Conservation (phyloP, 306 rosid species). For the Prunus fruticosa region DNA sequence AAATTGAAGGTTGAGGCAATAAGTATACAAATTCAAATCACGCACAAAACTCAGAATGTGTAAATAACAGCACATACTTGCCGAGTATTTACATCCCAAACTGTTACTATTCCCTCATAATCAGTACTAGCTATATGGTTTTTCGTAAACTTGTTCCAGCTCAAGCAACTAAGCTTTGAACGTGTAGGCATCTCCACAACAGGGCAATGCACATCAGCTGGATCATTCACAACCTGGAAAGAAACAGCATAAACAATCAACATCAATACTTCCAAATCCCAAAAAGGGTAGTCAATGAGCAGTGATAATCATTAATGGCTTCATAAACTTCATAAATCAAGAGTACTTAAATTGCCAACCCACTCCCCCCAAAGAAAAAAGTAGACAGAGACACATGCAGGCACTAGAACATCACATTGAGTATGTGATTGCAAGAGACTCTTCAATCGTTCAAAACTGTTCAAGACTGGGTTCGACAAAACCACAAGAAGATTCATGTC, state of each 20-base stretch:
- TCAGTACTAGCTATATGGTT: constrained; percentile 97
- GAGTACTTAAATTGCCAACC: neutral
- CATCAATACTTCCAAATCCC: neutral
- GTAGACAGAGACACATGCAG: neutral
- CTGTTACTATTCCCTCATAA: constrained; percentile 95
- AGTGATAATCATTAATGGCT: neutral
- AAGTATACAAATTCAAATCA: constrained; percentile 8
- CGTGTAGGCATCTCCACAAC: constrained; percentile 97
- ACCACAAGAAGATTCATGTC: too few relatives aligned
- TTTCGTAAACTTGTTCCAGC: constrained; percentile 92
- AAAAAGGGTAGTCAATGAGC: neutral
- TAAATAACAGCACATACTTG: constrained; percentile 47
- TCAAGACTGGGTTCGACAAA: neutral
- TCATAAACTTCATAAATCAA: neutral
- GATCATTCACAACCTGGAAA: constrained; percentile 85
- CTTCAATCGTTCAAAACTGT: too few relatives aligned
- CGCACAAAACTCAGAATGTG: neutral
- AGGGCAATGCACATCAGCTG: constrained; percentile 82
- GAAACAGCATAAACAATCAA: constrained; percentile 23
- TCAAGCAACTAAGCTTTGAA: constrained; percentile 95
- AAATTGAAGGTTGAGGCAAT: neutral
- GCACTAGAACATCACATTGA: neutral
- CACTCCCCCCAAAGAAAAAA: too few relatives aligned
- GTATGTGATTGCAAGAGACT: too few relatives aligned
- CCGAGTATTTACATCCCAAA: constrained; percentile 92